Base-by-base conservation (phyloP, 371 early-diverging fungal species). In the Mortierella sp. region DNA sequence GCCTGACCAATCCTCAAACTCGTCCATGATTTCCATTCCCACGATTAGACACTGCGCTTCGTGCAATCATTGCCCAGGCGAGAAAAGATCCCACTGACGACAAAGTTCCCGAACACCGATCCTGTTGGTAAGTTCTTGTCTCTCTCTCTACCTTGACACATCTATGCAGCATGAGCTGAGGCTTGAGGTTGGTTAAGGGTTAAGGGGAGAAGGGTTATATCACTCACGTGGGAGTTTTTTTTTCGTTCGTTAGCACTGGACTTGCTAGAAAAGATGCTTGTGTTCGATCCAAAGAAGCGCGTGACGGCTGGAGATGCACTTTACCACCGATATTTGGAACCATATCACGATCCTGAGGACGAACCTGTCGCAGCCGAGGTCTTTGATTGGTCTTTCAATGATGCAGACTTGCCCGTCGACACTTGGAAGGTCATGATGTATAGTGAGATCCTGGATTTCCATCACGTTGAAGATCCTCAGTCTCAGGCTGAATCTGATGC, bases 351-450 rank as follows among this genome's bases (percentile, higher is more conserved):
- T 68, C 91, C 88, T 25, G 86, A 91, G 16, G 97, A 98, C 72
- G 98, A 97, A 71, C 94, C 93, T 14, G 83, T 81, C n/a, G 94
- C 95, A 25, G 89, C 86, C 7, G 86, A 86, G 56, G 84, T 83
- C 67, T 97, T 97, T 74, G 96, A 97, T 81, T 97, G 97, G 97
- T 94, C 95, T 1, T 96, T 96, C 81, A 94, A 92, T 52, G 95
- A 95, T 62, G 92, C 93, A 2, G 95, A 97, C 59, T 76, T 95
- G 68, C 89, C 94, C 7, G 86, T 93, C 13, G 95, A 94, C 58
- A 89, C 91, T 63, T 95, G 96, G 96, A 93, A 92, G 79, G 87
- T 89, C 24, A 87, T 87, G 88, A 89, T 89, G 89, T 89, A 87
- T 50, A 86, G 87, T 34, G 89, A 89, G 69, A 89, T 89, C 44